Conservation (phyloP, 192 early-diverging fungal genomes). For the Umbelopsis isabellina region DNA sequence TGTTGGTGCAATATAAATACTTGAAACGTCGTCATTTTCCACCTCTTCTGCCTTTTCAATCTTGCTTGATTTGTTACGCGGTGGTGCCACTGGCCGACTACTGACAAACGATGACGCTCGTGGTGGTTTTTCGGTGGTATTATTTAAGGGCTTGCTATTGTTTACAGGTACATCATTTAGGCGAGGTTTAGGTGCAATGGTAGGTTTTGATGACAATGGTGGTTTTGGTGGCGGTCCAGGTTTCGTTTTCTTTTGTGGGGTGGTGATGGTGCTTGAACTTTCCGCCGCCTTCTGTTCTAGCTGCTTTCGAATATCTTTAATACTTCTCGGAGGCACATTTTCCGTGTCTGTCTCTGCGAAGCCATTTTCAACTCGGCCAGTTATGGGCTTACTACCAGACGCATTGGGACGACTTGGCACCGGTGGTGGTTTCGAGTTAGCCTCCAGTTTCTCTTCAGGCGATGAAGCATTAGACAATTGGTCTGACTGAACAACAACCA, state of each 20-base stretch:
- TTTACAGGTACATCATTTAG: background rate
- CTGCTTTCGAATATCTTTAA: constrained; percentile 8
- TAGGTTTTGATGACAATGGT: constrained; percentile 27
- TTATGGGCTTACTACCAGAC: background rate
- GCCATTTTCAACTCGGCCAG: background rate
- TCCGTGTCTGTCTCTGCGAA: background rate
- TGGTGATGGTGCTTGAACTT: background rate
- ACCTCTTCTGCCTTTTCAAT: background rate
- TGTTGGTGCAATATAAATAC: constrained; percentile 33
- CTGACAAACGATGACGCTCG: background rate
- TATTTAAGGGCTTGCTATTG: background rate
- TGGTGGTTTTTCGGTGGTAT: background rate
- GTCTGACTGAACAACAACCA: constrained; percentile 6
- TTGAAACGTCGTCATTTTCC: constrained; percentile 1
- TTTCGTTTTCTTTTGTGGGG: constrained; percentile 7
- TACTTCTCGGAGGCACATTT: background rate
- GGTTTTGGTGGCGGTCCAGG: constrained; percentile 23
- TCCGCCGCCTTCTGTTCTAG: constrained; percentile 6
- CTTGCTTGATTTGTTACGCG: constrained; percentile 9
- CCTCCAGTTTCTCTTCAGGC: background rate
- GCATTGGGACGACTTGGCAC: background rate
- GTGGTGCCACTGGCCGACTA: constrained; percentile 23
- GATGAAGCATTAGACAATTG: background rate
- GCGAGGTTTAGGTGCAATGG: constrained; percentile 15
- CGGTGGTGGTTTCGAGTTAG: background rate